A percentile compares a stretch with the other conserved stretches of the same genome.
Conservation (phyloP, 208 protist species). For the Trypanosoma theileri region DNA sequence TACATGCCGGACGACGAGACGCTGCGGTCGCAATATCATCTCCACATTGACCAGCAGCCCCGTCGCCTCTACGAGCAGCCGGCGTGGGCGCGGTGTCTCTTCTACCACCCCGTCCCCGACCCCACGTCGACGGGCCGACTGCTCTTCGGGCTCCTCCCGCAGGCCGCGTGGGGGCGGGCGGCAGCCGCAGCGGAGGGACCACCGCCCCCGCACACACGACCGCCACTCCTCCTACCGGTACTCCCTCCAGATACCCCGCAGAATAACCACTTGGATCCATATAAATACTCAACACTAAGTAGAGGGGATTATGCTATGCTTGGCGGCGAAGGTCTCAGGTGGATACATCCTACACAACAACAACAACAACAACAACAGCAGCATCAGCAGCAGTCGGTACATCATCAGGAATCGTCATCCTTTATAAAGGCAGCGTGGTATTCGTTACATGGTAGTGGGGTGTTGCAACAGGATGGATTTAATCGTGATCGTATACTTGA, state of each 20-base stretch:
- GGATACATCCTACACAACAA: no score
- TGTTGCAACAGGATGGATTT: neutral
- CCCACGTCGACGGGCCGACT: slow-evolving; percentile 33
- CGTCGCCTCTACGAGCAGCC: slow-evolving; percentile 62
- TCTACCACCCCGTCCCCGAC: slow-evolving; percentile 65
- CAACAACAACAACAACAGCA: slow-evolving; percentile 3
- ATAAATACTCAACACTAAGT: neutral
- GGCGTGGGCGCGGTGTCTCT: slow-evolving; percentile 64
- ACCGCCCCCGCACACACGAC: neutral
- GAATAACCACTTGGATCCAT: neutral
- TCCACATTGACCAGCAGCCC: slow-evolving; percentile 27
- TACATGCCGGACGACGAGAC: slow-evolving; percentile 67
- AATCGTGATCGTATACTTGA: slow-evolving; percentile 4
- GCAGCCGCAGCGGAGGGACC: neutral
- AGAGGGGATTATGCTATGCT: neutral
- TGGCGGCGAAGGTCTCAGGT: neutral
- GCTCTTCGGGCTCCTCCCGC: slow-evolving; percentile 45
- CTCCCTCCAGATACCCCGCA: neutral
- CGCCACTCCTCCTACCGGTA: no score
- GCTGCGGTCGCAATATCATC: slow-evolving; percentile 70
- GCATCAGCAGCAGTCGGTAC: neutral
- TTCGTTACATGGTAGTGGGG: slow-evolving; percentile 35
- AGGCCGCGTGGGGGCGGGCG: neutral
- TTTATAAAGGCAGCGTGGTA: slow-evolving; percentile 42
- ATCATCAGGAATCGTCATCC: no score